phyloP scores from a whole-genome alignment of 2,329 filamentous ascomycete genomes.

The Trichoderma hamatum region DNA sequence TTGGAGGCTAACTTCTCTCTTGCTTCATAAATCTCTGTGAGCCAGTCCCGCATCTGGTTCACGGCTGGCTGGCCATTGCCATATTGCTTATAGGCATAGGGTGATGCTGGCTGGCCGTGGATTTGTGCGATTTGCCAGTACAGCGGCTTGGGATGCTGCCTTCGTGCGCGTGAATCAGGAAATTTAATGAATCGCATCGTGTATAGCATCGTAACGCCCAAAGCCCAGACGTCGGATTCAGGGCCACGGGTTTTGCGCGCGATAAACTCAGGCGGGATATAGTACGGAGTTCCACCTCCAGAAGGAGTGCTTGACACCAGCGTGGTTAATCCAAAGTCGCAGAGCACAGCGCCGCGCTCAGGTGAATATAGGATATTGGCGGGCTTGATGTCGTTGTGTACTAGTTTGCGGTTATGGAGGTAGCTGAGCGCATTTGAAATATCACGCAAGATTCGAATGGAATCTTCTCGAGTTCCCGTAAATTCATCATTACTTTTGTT shows the following conservation, averaged over 20 bases:
- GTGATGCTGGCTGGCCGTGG: constrained; percentile 45
- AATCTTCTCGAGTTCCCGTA: constrained; percentile 52
- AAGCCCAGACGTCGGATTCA: constrained; percentile 61
- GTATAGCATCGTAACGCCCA: constrained; percentile 64
- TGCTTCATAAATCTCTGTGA: constrained; percentile 55
- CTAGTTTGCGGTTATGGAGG: constrained; percentile 55
- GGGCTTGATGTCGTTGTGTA: constrained; percentile 67
- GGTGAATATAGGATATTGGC: constrained; percentile 63
- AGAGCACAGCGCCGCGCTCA: constrained; percentile 61
- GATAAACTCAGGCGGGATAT: constrained; percentile 64
- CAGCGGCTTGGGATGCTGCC: constrained; percentile 52
- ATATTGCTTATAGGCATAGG: constrained; percentile 39
- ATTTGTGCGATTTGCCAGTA: constrained; percentile 63
- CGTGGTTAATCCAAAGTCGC: constrained; percentile 62
- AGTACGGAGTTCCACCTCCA: constrained; percentile 62
- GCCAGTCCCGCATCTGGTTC: constrained; percentile 59
- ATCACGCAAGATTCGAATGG: constrained; percentile 56
- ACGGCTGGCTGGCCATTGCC: constrained; percentile 48
- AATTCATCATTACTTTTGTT: constrained; percentile 53
- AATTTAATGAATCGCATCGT: constrained; percentile 58
- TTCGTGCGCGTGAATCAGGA: constrained; percentile 54
- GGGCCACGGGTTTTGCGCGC: constrained; percentile 56
- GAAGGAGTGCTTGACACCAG: constrained; percentile 49
- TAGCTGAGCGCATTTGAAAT: constrained; percentile 59
- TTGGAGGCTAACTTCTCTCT: constrained; percentile 49